Conservation (phyloP, 768 basidiomycete genomes). For the Udeniomyces megalosporus region DNA sequence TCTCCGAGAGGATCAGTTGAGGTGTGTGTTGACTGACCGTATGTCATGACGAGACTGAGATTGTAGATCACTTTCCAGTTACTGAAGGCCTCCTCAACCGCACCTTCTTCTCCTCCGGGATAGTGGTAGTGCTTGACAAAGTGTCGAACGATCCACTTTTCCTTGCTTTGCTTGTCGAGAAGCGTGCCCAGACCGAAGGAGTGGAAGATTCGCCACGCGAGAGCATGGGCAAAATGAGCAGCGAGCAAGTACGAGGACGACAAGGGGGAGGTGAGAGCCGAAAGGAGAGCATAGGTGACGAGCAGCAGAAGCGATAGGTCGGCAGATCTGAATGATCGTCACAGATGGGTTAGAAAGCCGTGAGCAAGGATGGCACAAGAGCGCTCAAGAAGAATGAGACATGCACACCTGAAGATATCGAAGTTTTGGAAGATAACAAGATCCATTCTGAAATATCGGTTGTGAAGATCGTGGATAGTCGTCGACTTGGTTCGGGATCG, state of each 20-base stretch:
- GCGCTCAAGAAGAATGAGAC: background rate
- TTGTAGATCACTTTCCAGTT: conserved; percentile 95
- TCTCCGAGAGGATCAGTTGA: background rate
- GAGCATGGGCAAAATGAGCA: conserved; percentile 59
- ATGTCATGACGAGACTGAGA: conserved; percentile 84
- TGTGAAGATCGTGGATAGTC: conserved; percentile 63
- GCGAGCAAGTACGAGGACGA: conserved; percentile 41
- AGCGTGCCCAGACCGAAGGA: conserved; percentile 72
- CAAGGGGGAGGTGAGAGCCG: conserved; percentile 44
- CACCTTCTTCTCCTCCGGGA: conserved; percentile 42
- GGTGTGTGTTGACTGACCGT: conserved; percentile 40
- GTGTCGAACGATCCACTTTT: conserved; percentile 80
- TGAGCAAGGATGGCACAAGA: background rate
- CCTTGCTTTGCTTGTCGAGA: conserved; percentile 65
- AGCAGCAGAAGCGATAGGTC: conserved; percentile 68
- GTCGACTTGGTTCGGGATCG: conserved; percentile 26
- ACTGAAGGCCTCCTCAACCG: conserved; percentile 79
- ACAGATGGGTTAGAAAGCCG: conserved; percentile 5
- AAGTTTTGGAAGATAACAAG: conserved; percentile 61
- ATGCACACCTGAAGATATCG: conserved; percentile 62
- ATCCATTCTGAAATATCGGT: conserved; percentile 81
- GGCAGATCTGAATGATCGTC: conserved; percentile 42
- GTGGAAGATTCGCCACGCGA: conserved; percentile 74
- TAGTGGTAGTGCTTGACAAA: conserved; percentile 92
- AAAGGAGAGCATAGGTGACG: conserved; percentile 47